Percentiles rank a stretch among this genome's conserved stretches.
Conservation (phyloP, 768 basidiomycete genomes). For the Fibroporia radiculosa region DNA sequence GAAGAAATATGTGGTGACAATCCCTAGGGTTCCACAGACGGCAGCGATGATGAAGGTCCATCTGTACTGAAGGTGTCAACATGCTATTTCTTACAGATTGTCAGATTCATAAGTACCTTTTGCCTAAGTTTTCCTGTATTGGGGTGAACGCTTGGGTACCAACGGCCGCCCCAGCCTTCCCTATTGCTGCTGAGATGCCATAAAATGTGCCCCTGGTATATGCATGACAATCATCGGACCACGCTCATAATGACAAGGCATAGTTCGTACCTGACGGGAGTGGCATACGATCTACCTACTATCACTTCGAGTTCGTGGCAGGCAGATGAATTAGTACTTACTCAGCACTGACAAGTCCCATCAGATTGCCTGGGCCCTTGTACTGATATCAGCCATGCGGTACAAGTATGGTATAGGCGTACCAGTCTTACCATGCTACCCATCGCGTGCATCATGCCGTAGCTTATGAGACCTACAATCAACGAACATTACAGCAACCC, state of each 20-base stretch:
- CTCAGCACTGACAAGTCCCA: constrained; percentile 61
- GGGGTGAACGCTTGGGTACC: constrained; percentile 69
- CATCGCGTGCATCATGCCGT: constrained; percentile 64
- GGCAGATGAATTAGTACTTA: constrained; percentile 25
- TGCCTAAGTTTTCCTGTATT: constrained; percentile 59
- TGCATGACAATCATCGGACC: no score
- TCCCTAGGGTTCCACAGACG: constrained; percentile 54
- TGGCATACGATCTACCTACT: neutral
- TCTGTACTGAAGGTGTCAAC: constrained; percentile 21
- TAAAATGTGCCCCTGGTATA: constrained; percentile 60
- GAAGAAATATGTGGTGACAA: constrained; percentile 61
- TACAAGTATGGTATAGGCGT: neutral
- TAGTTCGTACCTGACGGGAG: constrained; percentile 6
- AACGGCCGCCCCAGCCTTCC: constrained; percentile 66
- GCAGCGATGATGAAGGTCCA: constrained; percentile 67
- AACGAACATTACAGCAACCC: neutral
- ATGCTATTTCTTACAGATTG: neutral
- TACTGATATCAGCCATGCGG: constrained; percentile 1
- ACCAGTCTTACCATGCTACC: constrained; percentile 51
- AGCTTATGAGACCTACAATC: constrained; percentile 27
- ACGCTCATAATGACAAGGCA: neutral
- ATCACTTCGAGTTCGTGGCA: neutral
- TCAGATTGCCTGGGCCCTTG: constrained; percentile 70
- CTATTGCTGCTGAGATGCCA: constrained; percentile 58
- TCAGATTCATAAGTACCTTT: constrained; percentile 48